phyloP scores from a whole-genome alignment of 2,329 filamentous ascomycete genomes.

The Curvularia hawaiiensis region DNA sequence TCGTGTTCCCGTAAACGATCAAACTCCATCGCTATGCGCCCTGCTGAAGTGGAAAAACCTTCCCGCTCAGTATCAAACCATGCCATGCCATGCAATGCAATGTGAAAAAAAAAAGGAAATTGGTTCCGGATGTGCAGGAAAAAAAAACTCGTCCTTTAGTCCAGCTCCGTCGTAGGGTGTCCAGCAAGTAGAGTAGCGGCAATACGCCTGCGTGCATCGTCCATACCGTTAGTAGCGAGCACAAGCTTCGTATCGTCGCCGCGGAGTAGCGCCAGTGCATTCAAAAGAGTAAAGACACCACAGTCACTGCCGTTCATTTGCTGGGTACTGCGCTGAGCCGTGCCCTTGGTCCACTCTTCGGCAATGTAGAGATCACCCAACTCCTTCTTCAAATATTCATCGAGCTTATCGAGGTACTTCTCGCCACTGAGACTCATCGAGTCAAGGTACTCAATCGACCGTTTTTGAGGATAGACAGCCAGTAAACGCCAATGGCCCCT shows the following conservation, averaged over 20 bases:
- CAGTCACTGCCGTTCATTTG: conserved; percentile 76
- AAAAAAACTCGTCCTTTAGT: conserved; percentile 16
- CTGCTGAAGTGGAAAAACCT: neutral
- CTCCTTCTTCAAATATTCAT: conserved; percentile 63
- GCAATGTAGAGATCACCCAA: conserved; percentile 61
- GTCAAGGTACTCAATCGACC: conserved; percentile 71
- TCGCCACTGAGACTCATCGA: conserved; percentile 59
- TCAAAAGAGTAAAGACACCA: conserved; percentile 77
- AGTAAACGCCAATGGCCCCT: conserved; percentile 72
- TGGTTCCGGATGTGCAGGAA: neutral
- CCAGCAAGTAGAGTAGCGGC: conserved; percentile 69
- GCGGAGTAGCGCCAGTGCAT: conserved; percentile 64
- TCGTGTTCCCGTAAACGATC: conserved; percentile 17
- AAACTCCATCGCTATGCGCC: conserved; percentile 21
- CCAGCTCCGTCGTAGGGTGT: conserved; percentile 30
- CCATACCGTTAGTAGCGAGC: conserved; percentile 62
- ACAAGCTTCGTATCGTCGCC: conserved; percentile 46
- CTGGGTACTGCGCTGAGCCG: conserved; percentile 52
- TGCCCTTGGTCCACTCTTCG: conserved; percentile 64
- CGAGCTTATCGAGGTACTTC: conserved; percentile 26
- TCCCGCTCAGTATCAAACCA: neutral
- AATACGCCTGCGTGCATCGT: conserved; percentile 64
- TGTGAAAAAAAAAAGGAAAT: conserved; percentile 8
- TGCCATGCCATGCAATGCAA: conserved; percentile 5
- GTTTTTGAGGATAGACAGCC: conserved; percentile 65